Evolutionary conservation across 495 filamentous ascomycete species (phyloP).

Genomic region (Hyaloscypha finlandica): DNA sequence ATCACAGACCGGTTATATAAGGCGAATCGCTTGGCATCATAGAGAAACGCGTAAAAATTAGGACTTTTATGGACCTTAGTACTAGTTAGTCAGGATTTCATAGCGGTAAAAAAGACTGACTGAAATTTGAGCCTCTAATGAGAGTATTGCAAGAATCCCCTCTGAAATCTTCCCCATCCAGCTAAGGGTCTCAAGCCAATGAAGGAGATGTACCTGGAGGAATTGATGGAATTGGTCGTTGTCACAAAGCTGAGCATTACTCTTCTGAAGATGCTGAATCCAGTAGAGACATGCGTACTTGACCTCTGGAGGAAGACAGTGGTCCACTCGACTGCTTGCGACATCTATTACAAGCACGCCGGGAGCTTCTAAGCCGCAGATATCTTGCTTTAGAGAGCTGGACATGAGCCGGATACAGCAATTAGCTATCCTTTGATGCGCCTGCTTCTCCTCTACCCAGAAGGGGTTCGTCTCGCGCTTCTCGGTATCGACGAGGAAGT

Average conservation of each 20-base stretch:
- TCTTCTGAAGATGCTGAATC: conserved; percentile 42
- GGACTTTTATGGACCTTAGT: no score
- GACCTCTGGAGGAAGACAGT: conserved; percentile 35
- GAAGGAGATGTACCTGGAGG: conserved; percentile 44
- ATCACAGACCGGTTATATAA: no score
- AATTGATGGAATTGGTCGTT: conserved; percentile 36
- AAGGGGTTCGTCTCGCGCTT: conserved; percentile 37
- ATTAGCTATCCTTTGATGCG: conserved; percentile 38
- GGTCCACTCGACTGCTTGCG: not conserved
- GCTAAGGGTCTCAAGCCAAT: conserved; percentile 8
- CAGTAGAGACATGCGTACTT: conserved; percentile 39
- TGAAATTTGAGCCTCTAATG: no score
- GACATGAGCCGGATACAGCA: conserved; percentile 28
- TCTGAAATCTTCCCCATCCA: no score
- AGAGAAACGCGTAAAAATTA: no score
- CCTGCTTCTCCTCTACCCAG: conserved; percentile 41
- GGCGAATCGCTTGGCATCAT: no score
- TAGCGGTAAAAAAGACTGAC: no score
- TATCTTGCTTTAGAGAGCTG: conserved; percentile 43
- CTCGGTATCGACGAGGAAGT: conserved; percentile 47
- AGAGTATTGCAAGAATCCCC: no score
- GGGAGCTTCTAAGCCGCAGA: conserved; percentile 40
- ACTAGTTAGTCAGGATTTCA: no score
- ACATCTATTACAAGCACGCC: conserved; percentile 31
- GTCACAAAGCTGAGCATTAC: conserved; percentile 29